These are phyloP conservation scores for Petunia axillaris DNA, from an alignment of 257 asterid genomes.

Conservation along the genomic window DNA sequence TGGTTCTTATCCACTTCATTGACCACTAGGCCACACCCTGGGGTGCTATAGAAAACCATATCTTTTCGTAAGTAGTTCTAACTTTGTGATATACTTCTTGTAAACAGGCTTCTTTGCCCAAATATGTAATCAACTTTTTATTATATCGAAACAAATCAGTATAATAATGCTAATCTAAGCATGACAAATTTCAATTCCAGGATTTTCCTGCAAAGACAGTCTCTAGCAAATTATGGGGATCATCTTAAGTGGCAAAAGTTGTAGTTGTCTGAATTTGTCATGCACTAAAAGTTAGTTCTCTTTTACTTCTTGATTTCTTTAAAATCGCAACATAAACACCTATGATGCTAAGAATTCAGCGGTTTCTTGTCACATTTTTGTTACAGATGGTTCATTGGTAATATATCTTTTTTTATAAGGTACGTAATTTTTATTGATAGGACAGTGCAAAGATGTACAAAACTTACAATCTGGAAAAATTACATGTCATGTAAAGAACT, in stretches of 20 bases:
- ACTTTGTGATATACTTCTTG: no score
- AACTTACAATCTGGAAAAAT: no score
- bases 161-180: constrained; percentile 6
- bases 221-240: not conserved
- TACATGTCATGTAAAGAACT: no score
- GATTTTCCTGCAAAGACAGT: not conserved
- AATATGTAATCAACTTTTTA: no score
- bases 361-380: not conserved
- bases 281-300: not conserved
- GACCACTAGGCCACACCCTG: no score
- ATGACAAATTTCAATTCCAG: not conserved
- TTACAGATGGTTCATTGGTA: not conserved
- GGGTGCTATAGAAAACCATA: no score
- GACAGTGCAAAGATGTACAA: no score
- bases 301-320: not conserved
- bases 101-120: no score
- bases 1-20: no score
- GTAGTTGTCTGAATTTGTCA: not conserved
- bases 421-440: no score
- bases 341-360: not conserved
- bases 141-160: not conserved
- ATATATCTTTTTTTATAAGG: no score
- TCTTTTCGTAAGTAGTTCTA: no score
- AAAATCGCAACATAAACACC: not conserved
- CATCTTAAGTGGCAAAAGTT: not conserved